Conservation (phyloP, 2,329 filamentous ascomycete species). For the Beauveria pseudobassiana region DNA sequence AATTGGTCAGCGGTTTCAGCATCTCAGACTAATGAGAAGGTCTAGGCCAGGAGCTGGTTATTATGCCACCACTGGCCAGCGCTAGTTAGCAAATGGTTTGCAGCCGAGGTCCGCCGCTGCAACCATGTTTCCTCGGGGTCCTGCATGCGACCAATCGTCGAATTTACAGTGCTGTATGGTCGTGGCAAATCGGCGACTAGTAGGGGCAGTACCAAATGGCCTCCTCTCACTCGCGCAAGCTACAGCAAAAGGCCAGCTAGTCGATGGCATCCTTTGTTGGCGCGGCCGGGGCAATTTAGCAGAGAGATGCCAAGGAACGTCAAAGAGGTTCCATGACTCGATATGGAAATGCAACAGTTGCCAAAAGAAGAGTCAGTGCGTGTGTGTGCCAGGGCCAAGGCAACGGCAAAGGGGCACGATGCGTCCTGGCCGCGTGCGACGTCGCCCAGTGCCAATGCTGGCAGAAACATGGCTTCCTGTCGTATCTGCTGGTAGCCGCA, state of each 20-base stretch:
- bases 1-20: conserved; percentile 1
- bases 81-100: neutral
- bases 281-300: neutral
- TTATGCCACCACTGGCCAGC: neutral
- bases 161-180: neutral
- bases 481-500: conserved; percentile 5
- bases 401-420: neutral
- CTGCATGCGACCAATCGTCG: neutral
- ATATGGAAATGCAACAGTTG: neutral
- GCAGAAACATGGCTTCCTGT: neutral
- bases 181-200: neutral
- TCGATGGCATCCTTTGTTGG: neutral
- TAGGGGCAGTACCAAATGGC: neutral
- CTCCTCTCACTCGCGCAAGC: neutral
- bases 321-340: neutral
- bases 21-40: neutral
- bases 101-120: neutral
- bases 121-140: neutral
- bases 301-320: neutral
- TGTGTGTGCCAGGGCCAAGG: neutral
- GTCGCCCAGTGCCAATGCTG: neutral
- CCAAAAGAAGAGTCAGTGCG: neutral
- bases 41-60: neutral
- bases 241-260: neutral
- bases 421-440: neutral